Conservation (phyloP, 805 yeast genomes). For the Myxozyma kluyveri region DNA sequence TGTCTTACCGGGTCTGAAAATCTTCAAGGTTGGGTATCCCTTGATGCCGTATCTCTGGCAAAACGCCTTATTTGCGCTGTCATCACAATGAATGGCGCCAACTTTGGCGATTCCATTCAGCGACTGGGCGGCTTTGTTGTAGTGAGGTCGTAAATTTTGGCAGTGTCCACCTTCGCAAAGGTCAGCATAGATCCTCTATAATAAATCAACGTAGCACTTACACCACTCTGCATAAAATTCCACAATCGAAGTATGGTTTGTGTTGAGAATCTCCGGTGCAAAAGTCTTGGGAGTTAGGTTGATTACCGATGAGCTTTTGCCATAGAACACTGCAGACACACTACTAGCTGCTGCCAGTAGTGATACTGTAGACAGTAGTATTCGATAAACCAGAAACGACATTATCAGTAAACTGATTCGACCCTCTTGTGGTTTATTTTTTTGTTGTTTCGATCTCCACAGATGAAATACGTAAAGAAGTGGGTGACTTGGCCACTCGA, state of each 20-base stretch:
- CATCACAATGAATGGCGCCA: slow-evolving; percentile 86
- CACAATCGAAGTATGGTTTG: slow-evolving; percentile 79
- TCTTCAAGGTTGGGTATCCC: slow-evolving; percentile 82
- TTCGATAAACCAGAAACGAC: not conserved
- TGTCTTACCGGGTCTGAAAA: slow-evolving; percentile 66
- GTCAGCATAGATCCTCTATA: not conserved
- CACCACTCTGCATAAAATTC: slow-evolving; percentile 95
- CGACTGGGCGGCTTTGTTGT: slow-evolving; percentile 58
- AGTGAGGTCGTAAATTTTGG: slow-evolving; percentile 62
- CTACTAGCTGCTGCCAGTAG: no score
- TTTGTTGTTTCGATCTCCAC: no score
- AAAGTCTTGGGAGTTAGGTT: slow-evolving; percentile 59
- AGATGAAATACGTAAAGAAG: not conserved
- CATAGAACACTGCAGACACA: slow-evolving; percentile 38
- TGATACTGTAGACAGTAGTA: no score
- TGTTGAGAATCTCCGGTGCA: slow-evolving; percentile 58
- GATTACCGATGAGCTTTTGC: slow-evolving; percentile 46
- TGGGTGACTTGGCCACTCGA: no score
- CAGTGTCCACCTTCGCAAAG: slow-evolving; percentile 69
- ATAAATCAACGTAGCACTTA: slow-evolving; percentile 4
- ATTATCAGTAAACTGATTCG: not conserved
- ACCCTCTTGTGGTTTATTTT: no score
- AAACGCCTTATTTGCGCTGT: slow-evolving; percentile 58
- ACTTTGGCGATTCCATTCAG: slow-evolving; percentile 51
- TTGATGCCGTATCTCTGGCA: slow-evolving; percentile 64